Conservation (phyloP, 345 rosid species). For the Camelina neglecta region DNA sequence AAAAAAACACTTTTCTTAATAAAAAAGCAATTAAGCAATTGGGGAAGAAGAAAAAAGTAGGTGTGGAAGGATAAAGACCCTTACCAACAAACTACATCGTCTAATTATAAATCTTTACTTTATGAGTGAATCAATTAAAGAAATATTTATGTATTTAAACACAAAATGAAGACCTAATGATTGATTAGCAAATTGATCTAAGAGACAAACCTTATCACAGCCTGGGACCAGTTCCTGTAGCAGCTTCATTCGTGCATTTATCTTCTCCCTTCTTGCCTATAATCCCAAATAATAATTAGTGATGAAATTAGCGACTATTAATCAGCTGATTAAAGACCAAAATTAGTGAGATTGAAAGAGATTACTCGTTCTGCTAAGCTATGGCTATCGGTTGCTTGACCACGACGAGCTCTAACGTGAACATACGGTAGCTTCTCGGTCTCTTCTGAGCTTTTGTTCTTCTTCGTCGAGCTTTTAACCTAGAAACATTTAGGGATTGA, state of each 20-base stretch:
- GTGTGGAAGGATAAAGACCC: constrained; percentile 24
- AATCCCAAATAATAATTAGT: constrained; percentile 16
- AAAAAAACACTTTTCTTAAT: constrained; percentile 36
- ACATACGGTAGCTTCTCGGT: constrained; percentile 71
- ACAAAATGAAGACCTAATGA: constrained; percentile 50
- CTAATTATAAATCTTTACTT: constrained; percentile 28
- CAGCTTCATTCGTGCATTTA: constrained; percentile 76
- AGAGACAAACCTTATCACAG: constrained; percentile 73
- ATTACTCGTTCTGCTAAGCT: constrained; percentile 82
- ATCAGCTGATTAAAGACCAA: constrained; percentile 30
- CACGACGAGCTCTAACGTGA: constrained; percentile 80
- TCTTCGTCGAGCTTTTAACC: constrained; percentile 68
- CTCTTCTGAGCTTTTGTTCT: constrained; percentile 59
- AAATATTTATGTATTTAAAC: constrained; percentile 37
- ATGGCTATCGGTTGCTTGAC: constrained; percentile 84
- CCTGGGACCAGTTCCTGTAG: constrained; percentile 88
- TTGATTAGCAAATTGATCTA: constrained; percentile 48
- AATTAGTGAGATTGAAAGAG: not conserved
- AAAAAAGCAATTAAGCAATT: constrained; percentile 34
- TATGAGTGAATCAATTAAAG: constrained; percentile 36
- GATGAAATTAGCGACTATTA: constrained; percentile 11
- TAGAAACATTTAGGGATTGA: not conserved
- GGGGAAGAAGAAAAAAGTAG: not conserved
- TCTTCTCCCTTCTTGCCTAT: constrained; percentile 84
- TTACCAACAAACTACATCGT: constrained; percentile 21